A percentile compares a stretch with the other conserved stretches of the same genome.
phyloP scores from a whole-genome alignment of 495 filamentous ascomycete genomes.

The Talaromyces adpressus region DNA sequence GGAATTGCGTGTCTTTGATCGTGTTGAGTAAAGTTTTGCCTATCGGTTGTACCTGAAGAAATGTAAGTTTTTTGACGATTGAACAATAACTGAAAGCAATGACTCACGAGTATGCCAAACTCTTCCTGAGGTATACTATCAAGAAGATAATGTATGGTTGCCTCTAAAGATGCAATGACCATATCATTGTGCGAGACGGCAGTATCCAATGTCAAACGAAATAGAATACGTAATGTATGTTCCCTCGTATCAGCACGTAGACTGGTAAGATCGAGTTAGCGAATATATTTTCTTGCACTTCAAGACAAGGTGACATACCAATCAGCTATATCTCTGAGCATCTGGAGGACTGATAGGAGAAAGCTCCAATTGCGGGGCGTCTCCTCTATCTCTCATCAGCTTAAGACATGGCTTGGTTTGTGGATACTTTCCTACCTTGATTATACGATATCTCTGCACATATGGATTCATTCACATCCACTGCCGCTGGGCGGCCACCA shows the following conservation, averaged over 20 bases:
- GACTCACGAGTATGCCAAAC: slow-evolving; percentile 25
- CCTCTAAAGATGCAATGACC: slow-evolving; percentile 38
- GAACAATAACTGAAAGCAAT: background rate
- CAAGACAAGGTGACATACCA: slow-evolving; percentile 15
- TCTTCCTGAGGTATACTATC: slow-evolving; percentile 23
- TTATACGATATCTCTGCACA: slow-evolving; percentile 16
- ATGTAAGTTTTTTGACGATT: slow-evolving; percentile 16
- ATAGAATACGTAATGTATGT: slow-evolving; percentile 33
- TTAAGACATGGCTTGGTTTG: background rate
- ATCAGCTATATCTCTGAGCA: slow-evolving; percentile 25
- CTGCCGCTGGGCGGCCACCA: slow-evolving; percentile 23
- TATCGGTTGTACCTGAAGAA: slow-evolving; percentile 43
- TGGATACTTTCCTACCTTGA: slow-evolving; percentile 14
- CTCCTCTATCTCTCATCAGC: slow-evolving; percentile 1
- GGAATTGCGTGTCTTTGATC: slow-evolving; percentile 43
- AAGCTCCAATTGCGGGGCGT: slow-evolving; percentile 11
- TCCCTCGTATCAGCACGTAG: slow-evolving; percentile 26
- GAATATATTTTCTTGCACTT: background rate
- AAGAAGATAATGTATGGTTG: slow-evolving; percentile 34
- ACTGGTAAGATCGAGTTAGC: slow-evolving; percentile 17
- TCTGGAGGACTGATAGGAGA: slow-evolving; percentile 24
- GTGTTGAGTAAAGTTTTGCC: slow-evolving; percentile 44
- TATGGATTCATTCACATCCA: slow-evolving; percentile 20
- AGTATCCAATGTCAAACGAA: slow-evolving; percentile 56
- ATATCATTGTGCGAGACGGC: slow-evolving; percentile 35